Evolutionary conservation across 768 basidiomycete species (phyloP).

Genomic region (Cystofilobasidium macerans): DNA sequence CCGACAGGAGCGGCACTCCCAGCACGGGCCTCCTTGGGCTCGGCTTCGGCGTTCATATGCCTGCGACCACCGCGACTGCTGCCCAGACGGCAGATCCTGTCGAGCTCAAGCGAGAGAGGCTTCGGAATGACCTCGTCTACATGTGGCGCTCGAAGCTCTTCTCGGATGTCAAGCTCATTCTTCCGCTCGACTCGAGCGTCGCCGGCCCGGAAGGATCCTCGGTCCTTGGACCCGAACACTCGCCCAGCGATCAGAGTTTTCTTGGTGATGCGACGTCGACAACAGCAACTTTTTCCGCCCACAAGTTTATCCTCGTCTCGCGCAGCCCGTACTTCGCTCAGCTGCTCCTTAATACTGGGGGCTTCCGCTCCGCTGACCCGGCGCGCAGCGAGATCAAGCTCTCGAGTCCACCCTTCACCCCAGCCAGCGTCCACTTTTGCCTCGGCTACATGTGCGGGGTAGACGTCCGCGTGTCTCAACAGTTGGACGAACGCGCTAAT

Average conservation of each 20-base stretch:
- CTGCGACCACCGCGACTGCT: slow-evolving; percentile 40
- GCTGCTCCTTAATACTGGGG: slow-evolving; percentile 50
- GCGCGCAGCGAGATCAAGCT: slow-evolving; percentile 19
- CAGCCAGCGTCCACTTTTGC: slow-evolving; percentile 26
- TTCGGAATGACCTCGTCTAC: slow-evolving; percentile 83
- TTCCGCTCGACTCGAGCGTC: slow-evolving; percentile 34
- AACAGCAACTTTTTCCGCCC: slow-evolving; percentile 78
- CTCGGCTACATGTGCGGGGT: slow-evolving; percentile 23
- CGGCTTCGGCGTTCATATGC: slow-evolving; percentile 3
- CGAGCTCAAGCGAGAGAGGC: slow-evolving; percentile 58
- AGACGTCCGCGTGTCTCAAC: neutral
- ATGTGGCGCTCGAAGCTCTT: slow-evolving; percentile 95
- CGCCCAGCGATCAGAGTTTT: slow-evolving; percentile 28
- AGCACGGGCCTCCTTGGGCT: slow-evolving; percentile 37
- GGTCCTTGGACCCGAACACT: neutral
- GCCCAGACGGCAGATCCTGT: slow-evolving; percentile 42
- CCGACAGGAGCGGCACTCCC: neutral
- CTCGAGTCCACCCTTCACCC: slow-evolving; percentile 18
- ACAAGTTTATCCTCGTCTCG: slow-evolving; percentile 83
- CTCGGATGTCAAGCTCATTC: slow-evolving; percentile 74
- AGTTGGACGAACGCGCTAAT: too few relatives aligned
- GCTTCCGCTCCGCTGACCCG: slow-evolving; percentile 3
- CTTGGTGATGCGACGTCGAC: slow-evolving; percentile 52
- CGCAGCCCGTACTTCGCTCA: slow-evolving; percentile 78
- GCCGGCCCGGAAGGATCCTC: neutral